Evolutionary conservation across 1,139 yeast genomes (phyloP).

Genomic region (Yamadazyma dendronema): DNA sequence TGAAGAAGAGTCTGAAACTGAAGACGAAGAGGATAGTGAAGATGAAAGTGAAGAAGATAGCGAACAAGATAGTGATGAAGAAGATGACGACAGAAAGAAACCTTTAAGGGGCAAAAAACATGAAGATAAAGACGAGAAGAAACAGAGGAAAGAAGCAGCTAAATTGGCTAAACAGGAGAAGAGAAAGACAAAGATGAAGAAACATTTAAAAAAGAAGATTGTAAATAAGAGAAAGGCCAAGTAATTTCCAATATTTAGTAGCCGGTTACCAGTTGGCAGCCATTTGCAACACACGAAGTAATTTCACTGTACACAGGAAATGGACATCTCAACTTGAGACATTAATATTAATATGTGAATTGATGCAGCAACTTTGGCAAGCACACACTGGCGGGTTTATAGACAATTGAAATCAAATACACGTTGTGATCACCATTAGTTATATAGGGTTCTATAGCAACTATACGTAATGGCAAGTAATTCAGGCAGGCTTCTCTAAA

Average conservation of each 20-base stretch:
- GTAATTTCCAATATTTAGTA: too few relatives aligned
- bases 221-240: constrained; percentile 51
- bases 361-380: too few relatives aligned
- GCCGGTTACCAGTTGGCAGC: too few relatives aligned
- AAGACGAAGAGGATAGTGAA: constrained; percentile 25
- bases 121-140: constrained; percentile 84
- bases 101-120: constrained; percentile 66
- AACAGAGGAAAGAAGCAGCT: constrained; percentile 77
- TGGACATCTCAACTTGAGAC: not conserved
- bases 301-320: not conserved
- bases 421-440: too few relatives aligned
- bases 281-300: too few relatives aligned
- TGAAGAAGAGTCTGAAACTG: constrained; percentile 32
- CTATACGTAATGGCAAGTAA: too few relatives aligned
- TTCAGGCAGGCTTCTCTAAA: too few relatives aligned
- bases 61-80: constrained; percentile 11
- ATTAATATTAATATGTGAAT: not conserved
- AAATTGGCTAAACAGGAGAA: constrained; percentile 85
- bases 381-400: too few relatives aligned
- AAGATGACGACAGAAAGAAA: constrained; percentile 14
- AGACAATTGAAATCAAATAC: too few relatives aligned
- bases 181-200: constrained; percentile 87
- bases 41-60: constrained; percentile 23
- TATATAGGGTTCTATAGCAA: too few relatives aligned
- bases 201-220: constrained; percentile 81